Base-by-base conservation (phyloP, 257 asterid species). In the Solanum etuberosum region DNA sequence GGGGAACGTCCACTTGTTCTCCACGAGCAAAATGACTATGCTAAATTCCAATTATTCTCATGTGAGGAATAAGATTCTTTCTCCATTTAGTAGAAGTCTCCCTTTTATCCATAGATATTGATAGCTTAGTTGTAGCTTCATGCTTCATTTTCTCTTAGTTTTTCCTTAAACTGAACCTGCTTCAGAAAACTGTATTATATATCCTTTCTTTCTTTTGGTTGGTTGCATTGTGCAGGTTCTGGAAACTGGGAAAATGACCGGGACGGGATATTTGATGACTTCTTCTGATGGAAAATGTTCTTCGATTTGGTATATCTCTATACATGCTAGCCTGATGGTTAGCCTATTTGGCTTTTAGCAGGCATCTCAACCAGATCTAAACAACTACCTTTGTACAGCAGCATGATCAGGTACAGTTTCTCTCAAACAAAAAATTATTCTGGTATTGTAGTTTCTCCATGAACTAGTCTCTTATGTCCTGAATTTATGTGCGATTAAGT, bases 251-350 rank as follows among this genome's bases (percentile, higher is more conserved):
- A 93, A 94, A 89, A 89, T 90, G 98, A 93, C 85, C 89, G 96
- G 92, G 98, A 95, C 91, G 99, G 99, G 92, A 96, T 97, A 86
- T 97, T 97, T 86, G 98, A 96, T 92, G 99, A 97, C 94, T 96
- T 94, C 91, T 97, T 97, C 95, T 97, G 97, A 97, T 89, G 94
- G 93, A 91, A 94, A 89, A 91, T 91, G 89, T 90, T 89, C 93
- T 86, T 86, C 57, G 34, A 71, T 43, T n/a, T 34, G 57, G 57
- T 86, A 88, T 89, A 91, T 86, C 72, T 89, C 90, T 90, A 87
- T 87, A 86, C 92, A 86, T 88, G 88, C 43, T 48, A 48, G 13
- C 43, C 27, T 91, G 92, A 91, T 88, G 89, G 76, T 54, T 71
- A 35, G 88, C 88, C 87, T 88, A 83, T 86, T 90, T 85, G 89